A percentile compares a stretch with the other conserved stretches of the same genome.
These are phyloP conservation scores for Plasmodium chabaudi DNA, from an alignment of 169 alveolate genomes.

Conservation along the genomic window DNA sequence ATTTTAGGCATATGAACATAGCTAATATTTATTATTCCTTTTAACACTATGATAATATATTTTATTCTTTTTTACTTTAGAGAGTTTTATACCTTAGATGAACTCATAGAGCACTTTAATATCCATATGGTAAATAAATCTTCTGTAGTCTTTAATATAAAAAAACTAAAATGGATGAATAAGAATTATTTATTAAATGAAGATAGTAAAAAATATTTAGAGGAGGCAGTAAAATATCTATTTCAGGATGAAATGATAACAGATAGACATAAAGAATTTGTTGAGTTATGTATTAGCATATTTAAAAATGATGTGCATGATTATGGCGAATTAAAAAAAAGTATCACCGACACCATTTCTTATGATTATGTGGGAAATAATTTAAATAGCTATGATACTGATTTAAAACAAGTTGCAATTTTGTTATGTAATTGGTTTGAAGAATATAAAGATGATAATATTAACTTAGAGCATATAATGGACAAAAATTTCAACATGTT, in stretches of 20 bases:
- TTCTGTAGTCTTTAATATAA: slow-evolving; percentile 60
- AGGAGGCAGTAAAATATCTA: slow-evolving; percentile 35
- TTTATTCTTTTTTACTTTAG: slow-evolving; percentile 1
- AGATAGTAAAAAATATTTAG: slow-evolving; percentile 32
- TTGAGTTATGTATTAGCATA: slow-evolving; percentile 39
- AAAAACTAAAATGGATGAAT: slow-evolving; percentile 75
- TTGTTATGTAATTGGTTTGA: slow-evolving; percentile 39
- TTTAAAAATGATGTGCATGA: slow-evolving; percentile 68
- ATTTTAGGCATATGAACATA: neutral
- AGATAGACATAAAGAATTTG: slow-evolving; percentile 21
- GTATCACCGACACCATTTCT: slow-evolving; percentile 19
- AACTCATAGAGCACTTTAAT: slow-evolving; percentile 29
- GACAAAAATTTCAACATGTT: slow-evolving; percentile 17
- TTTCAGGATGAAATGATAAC: slow-evolving; percentile 22
- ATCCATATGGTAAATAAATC: slow-evolving; percentile 44
- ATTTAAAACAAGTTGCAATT: slow-evolving; percentile 11
- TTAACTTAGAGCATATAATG: slow-evolving; percentile 15
- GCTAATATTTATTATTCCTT: neutral
- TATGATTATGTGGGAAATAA: slow-evolving; percentile 36
- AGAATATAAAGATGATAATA: slow-evolving; percentile 3
- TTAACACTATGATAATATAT: no score
- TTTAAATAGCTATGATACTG: slow-evolving; percentile 16
- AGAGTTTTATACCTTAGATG: slow-evolving; percentile 64
- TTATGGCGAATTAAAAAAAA: slow-evolving; percentile 34
- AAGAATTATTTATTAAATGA: slow-evolving; percentile 45